Evolutionary conservation across 2,329 filamentous ascomycete genomes (phyloP), one percentile per base, ranked within the genome.

Genomic region (Diplodia sapinea): DNA sequence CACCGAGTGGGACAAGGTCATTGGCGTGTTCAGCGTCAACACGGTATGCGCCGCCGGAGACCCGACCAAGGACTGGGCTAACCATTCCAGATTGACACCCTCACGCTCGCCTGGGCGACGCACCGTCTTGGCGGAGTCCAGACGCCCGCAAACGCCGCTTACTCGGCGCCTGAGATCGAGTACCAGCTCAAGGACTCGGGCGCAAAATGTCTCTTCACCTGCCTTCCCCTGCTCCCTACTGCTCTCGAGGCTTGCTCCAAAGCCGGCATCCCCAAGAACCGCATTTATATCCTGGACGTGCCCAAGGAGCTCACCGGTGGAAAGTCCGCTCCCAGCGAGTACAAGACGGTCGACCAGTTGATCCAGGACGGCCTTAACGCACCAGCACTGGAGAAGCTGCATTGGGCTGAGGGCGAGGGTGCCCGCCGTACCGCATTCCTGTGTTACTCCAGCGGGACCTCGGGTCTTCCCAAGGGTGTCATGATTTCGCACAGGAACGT

Each of bases 401-500:
- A 82, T 38, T 91, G 89, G 89, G 73, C 79, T 51, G 83, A 84
- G 68, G 90, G 90, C 0, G 87, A 91, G 71, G 89, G 88, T 3
- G 85, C 85, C 43, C 86, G 87, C 65, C 88, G 90, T 72, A 88
- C 88, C 6, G 90, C 92, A 0, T 94, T 91, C 74, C 82, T 96
- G 54, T 93, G 90, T 79, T 94, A 92, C 76, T 93, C 90, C 0
- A 92, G 89, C 75, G 91, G 91, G 23, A 94, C 91, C 1, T 93
- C 91, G 12, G 91, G 91, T 3, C 79, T 94, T 47, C 91, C 91
- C 87, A 93, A 93, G 89, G 91, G 91, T 54, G 91, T 94, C 65
- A 93, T 92, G 88, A 91, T 94, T 68, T 91, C 90, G 3, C 91
- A 94, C 75, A 81, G 81, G 47, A 94, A 94, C 71, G 89, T 94